Evolutionary conservation across 1,139 yeast species (phyloP), one percentile per base, ranked within the genome.

Genomic region (Nakaseomyces glabratus): DNA sequence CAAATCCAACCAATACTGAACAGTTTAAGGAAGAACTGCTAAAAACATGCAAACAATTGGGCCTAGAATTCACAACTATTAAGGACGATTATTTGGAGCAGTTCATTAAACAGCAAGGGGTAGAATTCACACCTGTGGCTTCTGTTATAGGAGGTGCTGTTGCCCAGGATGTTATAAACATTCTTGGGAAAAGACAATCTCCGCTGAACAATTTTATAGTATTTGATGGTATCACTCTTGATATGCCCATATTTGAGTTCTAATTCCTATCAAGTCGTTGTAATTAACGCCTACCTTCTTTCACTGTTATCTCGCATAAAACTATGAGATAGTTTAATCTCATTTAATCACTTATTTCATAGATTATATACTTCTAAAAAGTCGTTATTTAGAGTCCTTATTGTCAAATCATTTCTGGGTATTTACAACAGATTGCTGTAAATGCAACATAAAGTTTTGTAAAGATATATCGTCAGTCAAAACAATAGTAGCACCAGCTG

Each of bases 381-480:
- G 10, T 19, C 21, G 10, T 7, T 7, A 19, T 16, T 16, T 17
- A 15, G 18, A 28, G 12, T 16, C 16, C 17, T 11, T 15, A 16
- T 11, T 5, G 24, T 17, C 31, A 20, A 18, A 26, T 40, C 40
- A 51, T 35, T 50, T 55, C 42, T 58, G 66, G 36, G 69, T 69
- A 42, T 65, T 58, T 31, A 82, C 93, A 39, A 84, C 88, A 48
- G 84, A 70, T 60, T 82, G 82, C 56, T 82, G 88, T 55, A 86
- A 72, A 62, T 85, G 95, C 39, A 79, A 73, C 93, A 86, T 86
- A 58, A 86, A 86, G 24, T 82, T 85, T 65, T 86, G 94, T 57
- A 86, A 69, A 33, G 90, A 77, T 30, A 86, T 96, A 65, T 88
- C 97, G 62, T 88, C 97, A 20, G 97, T 88, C 57, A 88, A 75